These are phyloP conservation scores for Mycena indigotica DNA, from an alignment of 768 basidiomycete genomes.

Conservation along the genomic window DNA sequence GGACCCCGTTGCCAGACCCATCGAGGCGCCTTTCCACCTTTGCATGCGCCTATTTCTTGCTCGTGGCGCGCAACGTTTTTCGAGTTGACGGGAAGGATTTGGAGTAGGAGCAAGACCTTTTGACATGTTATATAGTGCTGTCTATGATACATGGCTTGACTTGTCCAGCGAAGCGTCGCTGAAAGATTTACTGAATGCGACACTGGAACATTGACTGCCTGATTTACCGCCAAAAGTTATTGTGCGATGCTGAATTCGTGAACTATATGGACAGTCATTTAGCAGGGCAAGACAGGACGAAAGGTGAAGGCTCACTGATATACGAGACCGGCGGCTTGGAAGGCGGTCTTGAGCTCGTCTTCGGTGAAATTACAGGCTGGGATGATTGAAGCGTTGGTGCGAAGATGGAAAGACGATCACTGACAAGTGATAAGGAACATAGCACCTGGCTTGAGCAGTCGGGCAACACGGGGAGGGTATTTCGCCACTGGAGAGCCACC, in stretches of 20 bases:
- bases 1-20: too few relatives aligned
- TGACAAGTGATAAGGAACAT: slow-evolving; percentile 80
- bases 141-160: too few relatives aligned
- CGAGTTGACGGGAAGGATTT: too few relatives aligned
- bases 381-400: background rate
- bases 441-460: slow-evolving; percentile 65
- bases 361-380: slow-evolving; percentile 86
- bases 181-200: slow-evolving; percentile 68
- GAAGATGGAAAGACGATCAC: slow-evolving; percentile 25
- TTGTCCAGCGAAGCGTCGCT: too few relatives aligned
- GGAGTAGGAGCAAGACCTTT: too few relatives aligned
- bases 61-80: too few relatives aligned
- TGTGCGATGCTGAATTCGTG: slow-evolving; percentile 68
- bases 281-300: background rate
- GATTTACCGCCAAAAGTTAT: slow-evolving; percentile 78
- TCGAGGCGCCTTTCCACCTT: too few relatives aligned
- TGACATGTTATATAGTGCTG: too few relatives aligned
- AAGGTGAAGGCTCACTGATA: slow-evolving; percentile 58
- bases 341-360: slow-evolving; percentile 62
- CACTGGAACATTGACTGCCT: slow-evolving; percentile 68
- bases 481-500: slow-evolving; percentile 55
- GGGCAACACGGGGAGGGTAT: slow-evolving; percentile 61
- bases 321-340: slow-evolving; percentile 48
- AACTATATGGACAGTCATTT: slow-evolving; percentile 45
- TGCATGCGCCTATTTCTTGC: too few relatives aligned